Percentiles rank a stretch among this genome's conserved stretches.
phyloP scores from a whole-genome alignment of 1,284 basidiomycete species.

The Fistulina hepatica region DNA sequence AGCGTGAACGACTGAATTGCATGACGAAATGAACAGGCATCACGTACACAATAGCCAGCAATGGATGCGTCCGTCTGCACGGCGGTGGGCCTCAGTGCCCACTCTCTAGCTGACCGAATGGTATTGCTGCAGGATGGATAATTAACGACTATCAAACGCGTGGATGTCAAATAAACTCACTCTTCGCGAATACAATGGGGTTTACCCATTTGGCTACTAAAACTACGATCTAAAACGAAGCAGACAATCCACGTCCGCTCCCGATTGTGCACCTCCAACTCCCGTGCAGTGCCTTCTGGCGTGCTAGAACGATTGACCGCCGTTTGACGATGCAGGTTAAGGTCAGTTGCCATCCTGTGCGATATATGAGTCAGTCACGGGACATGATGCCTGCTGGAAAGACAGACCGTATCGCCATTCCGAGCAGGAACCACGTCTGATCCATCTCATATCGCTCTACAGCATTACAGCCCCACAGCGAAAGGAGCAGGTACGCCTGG shows the following conservation, averaged over 20 bases:
- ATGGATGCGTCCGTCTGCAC: constrained; percentile 53
- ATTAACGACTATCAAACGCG: constrained; percentile 1
- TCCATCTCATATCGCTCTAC: constrained; percentile 95
- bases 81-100: constrained; percentile 55
- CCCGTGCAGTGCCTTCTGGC: constrained; percentile 61
- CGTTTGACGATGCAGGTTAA: constrained; percentile 90
- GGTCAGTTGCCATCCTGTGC: constrained; percentile 86
- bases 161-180: constrained; percentile 35
- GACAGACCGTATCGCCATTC: constrained; percentile 69
- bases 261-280: constrained; percentile 81
- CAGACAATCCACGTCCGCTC: constrained; percentile 93
- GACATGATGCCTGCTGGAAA: constrained; percentile 5
- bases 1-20: constrained; percentile 4
- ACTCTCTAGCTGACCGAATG: constrained; percentile 72
- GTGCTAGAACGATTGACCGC: constrained; percentile 57
- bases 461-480: constrained; percentile 82
- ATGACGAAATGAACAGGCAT: constrained; percentile 7
- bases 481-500: constrained; percentile 78
- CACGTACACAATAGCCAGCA: constrained; percentile 61
- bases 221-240: constrained; percentile 82
- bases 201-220: constrained; percentile 90
- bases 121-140: constrained; percentile 60
- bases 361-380: constrained; percentile 7
- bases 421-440: constrained; percentile 85
- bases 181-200: constrained; percentile 79